Base-by-base conservation (phyloP, 352 stramenopile species). In the Globisporangium middletonii region DNA sequence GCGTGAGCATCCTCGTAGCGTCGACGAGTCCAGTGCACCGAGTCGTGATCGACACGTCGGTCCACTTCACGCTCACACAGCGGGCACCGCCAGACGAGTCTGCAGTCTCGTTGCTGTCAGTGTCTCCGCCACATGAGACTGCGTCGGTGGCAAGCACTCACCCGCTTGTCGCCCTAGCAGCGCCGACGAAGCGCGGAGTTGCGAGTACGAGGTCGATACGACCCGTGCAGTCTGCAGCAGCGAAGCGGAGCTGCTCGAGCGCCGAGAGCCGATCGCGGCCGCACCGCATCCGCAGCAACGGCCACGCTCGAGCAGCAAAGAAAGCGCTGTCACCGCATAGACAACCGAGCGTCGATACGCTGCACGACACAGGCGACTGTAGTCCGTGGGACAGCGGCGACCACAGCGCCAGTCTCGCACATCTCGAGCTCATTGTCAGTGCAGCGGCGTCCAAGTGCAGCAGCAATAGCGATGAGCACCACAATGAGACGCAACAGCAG, bases 11-110 rank as follows among this genome's bases (percentile, higher is more conserved):
- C 37, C 50, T 76, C 30, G 75, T 88, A 28, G 55, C 61, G 12
- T 76, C 74, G 2, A 71, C 69, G 3, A 38, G 43, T 28, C 77
- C 77, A 2, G 62, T 83, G 5, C 65, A 57, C 4, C 71, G 70
- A 19, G 68, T 76, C 3, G 77, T 86, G 50, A 81, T 88, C 60
- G 66, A 88, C 59, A 81, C 75, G 9, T 63, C 64, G 6, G 74
- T 86, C 13, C 69, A 84, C 13, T 86, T 84, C 44, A 75, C 73
- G 9, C 37, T 47, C 26, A 26, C 30, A 13, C 16, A 26, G 4
- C 50, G 13, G 18, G 12, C 27, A 19, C 30, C 43, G 19, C 12
- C 30, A 35, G 15, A 19, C 44, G 18, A 19, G 13, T 42, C 2
- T 5, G 47, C 33, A 27, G 46, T 28, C 44, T 30, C 44, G 9